These are phyloP conservation scores for Leptographium galeiforme DNA, from an alignment of 2,329 filamentous ascomycete genomes.

Conservation along the genomic window DNA sequence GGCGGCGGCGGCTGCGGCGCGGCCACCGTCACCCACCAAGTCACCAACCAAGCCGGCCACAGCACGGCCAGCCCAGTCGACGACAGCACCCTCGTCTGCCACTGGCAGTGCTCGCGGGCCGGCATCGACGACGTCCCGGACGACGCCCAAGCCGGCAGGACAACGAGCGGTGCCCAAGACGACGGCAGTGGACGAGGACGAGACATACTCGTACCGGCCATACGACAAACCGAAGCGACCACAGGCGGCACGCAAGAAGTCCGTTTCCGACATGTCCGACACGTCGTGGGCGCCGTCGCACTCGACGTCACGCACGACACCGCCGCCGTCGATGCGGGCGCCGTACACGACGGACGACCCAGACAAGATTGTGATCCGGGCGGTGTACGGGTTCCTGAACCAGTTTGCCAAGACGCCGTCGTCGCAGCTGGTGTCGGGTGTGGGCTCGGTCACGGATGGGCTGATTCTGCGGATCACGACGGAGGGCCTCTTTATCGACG, in stretches of 20 bases:
- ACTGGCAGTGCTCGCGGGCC: neutral
- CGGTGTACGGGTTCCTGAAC: constrained; percentile 86
- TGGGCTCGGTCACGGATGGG: constrained; percentile 78
- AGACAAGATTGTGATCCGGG: constrained; percentile 90
- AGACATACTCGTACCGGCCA: constrained; percentile 60
- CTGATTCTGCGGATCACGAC: constrained; percentile 84
- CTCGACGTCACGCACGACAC: constrained; percentile 71
- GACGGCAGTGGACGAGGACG: constrained; percentile 32
- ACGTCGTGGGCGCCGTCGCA: constrained; percentile 77
- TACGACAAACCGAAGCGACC: constrained; percentile 56
- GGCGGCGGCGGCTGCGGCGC: constrained; percentile 4
- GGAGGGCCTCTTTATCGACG: constrained; percentile 92
- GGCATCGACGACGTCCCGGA: neutral
- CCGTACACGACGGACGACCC: constrained; percentile 82
- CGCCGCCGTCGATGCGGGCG: constrained; percentile 63
- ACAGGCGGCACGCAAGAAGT: constrained; percentile 36
- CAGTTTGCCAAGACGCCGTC: constrained; percentile 76
- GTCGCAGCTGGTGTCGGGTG: constrained; percentile 77
- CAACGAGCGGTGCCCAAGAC: constrained; percentile 11
- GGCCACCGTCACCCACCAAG: constrained; percentile 15
- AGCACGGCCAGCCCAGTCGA: constrained; percentile 17
- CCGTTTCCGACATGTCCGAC: constrained; percentile 65
- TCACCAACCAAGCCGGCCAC: constrained; percentile 14
- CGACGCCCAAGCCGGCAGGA: constrained; percentile 14
- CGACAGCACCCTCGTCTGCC: neutral